Conservation (phyloP, 352 stramenopile genomes). For the Sclerospora graminicola region DNA sequence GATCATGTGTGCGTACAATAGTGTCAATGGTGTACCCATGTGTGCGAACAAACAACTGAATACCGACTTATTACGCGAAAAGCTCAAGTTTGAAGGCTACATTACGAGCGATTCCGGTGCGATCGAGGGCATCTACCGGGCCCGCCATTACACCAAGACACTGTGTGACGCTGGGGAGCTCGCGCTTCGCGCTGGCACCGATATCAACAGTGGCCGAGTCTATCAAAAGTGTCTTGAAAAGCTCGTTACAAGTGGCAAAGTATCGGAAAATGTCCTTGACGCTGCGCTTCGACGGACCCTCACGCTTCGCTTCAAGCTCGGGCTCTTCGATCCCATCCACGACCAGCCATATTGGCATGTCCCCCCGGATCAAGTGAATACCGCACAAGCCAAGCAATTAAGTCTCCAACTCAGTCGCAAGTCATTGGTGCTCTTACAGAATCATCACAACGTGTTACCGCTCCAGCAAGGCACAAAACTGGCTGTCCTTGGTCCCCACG, state of each 20-base stretch:
- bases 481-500: constrained; percentile 79
- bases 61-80: constrained; percentile 53
- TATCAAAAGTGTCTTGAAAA: constrained; percentile 68
- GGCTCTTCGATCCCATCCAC: constrained; percentile 85
- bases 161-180: constrained; percentile 49
- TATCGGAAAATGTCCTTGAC: constrained; percentile 43
- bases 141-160: constrained; percentile 70
- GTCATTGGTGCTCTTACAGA: constrained; percentile 91
- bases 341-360: constrained; percentile 78
- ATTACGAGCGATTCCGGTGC: constrained; percentile 92
- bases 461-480: constrained; percentile 40
- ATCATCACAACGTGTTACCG: constrained; percentile 64
- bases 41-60: constrained; percentile 83
- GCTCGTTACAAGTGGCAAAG: constrained; percentile 35
- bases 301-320: constrained; percentile 84
- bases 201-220: constrained; percentile 83
- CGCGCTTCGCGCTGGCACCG: constrained; percentile 65
- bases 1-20: constrained; percentile 97
- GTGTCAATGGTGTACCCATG: constrained; percentile 89
- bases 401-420: constrained; percentile 71
- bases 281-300: constrained; percentile 60
- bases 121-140: constrained; percentile 71
- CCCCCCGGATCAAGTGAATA: constrained; percentile 61
- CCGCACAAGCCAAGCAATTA: constrained; percentile 39
- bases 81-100: constrained; percentile 89